Base-by-base conservation (phyloP, 2,329 filamentous ascomycete genomes). In the Paecilomyces formosus region DNA sequence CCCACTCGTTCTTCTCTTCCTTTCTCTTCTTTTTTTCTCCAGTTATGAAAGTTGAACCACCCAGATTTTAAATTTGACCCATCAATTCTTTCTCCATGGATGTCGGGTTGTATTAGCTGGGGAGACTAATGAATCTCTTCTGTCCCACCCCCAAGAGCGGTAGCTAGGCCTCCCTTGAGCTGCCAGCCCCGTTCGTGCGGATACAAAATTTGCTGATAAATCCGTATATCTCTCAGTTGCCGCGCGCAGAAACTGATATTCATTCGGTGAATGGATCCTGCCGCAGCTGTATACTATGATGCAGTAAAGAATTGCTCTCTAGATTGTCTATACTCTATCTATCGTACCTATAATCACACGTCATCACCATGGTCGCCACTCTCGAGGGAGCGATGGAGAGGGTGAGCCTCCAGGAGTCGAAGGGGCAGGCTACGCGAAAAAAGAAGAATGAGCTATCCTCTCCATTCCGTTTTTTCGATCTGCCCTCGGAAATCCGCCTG, bases 41-140 rank as follows among this genome's bases (percentile, higher is more conserved):
- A 74, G 63, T 72, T 69, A 65, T 72, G 76, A 83, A 85, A 84
- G 81, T 84, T 84, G 76, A 78, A 53, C 62, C 70, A 80, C 80
- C 77, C 75, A 77, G 75, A 73, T 72, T 73, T 72, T 73, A 79
- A 83, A 84, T 85, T 85, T 85, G 83, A 82, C 82, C 77, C 76
- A 72, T 70, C 79, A 78, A 71, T 73, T 62, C 62, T 61, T 64
- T 62, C 68, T 70, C 68, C 68, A 77, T 82, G 80, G 78, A 77
- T 79, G 78, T 73, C 72, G 80, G 78, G 84, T 85, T 87, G 85
- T 76, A 79, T 74, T 78, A 77, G 72, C 74, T 78, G 77, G 78
- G 78, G 68, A 80, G 77, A 80, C 70, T 59, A 70, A 76, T 60
- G 71, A 70, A 68, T 68, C 60, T 64, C 66, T 69, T 72, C 69